phyloP scores from a whole-genome alignment of 179 eudicot genomes.

The Carnegiea gigantea region DNA sequence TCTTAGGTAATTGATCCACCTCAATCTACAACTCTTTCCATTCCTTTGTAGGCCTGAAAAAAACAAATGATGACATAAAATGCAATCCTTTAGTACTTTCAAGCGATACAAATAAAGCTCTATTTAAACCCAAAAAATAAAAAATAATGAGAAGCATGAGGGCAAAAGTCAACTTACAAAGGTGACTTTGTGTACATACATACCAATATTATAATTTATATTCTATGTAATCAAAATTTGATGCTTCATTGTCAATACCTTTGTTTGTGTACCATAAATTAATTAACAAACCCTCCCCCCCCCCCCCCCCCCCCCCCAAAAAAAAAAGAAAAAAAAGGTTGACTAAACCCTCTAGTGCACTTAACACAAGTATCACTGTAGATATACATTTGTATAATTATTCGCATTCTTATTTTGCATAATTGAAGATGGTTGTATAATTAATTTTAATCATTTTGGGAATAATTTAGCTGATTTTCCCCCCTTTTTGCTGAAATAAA shows the following conservation, averaged over 20 bases:
- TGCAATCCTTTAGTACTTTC: not conserved
- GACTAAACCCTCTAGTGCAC: conserved; percentile 7
- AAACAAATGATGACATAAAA: not conserved
- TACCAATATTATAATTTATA: not conserved
- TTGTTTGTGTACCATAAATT: conserved; percentile 24
- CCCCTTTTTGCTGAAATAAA: too few relatives aligned
- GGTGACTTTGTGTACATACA: not conserved
- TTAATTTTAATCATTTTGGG: not conserved
- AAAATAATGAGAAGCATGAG: conserved; percentile 7
- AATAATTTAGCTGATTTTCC: not conserved
- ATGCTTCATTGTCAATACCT: conserved; percentile 25
- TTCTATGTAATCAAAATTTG: not conserved
- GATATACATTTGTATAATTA: not conserved
- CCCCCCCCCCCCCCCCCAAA: not conserved
- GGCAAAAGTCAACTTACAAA: conserved; percentile 28
- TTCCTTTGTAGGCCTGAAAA: conserved; percentile 67
- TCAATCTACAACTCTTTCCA: conserved; percentile 89
- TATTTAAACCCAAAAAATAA: too few relatives aligned
- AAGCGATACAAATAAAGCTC: too few relatives aligned
- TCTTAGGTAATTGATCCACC: conserved; percentile 92
- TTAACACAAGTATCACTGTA: conserved; percentile 7
- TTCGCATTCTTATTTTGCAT: too few relatives aligned
- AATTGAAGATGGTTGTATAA: not conserved
- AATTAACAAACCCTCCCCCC: not conserved
- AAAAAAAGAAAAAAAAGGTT: not conserved